Evolutionary conservation across 768 basidiomycete genomes (phyloP).

Genomic region (Tremella yokohamensis): DNA sequence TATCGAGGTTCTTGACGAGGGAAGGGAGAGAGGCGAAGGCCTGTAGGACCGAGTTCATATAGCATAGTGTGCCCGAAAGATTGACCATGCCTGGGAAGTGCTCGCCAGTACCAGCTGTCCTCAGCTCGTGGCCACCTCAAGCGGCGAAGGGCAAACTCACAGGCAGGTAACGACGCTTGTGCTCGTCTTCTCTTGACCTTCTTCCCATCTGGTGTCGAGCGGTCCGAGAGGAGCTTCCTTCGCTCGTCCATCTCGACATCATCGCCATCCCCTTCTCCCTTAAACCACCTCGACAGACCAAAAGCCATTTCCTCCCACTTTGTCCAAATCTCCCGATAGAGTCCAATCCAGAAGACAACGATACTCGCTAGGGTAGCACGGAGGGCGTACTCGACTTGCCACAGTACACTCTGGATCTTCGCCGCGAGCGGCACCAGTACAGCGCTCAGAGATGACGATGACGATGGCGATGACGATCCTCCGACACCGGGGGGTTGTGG

Average conservation of each 20-base stretch:
- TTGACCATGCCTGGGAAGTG: slow-evolving; percentile 87
- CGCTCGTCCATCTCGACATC: slow-evolving; percentile 10
- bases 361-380: too few species aligned
- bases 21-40: slow-evolving; percentile 83
- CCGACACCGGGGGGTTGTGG: too few species aligned
- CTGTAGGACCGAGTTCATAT: slow-evolving; percentile 96
- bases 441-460: too few species aligned
- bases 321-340: not conserved
- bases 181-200: slow-evolving; percentile 10
- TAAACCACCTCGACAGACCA: slow-evolving; percentile 1
- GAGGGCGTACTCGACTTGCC: too few species aligned
- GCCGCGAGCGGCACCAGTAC: too few species aligned
- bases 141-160: not conserved
- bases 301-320: slow-evolving; percentile 5
- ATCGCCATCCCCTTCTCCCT: not conserved
- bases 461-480: too few species aligned
- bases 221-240: slow-evolving; percentile 2
- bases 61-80: slow-evolving; percentile 92
- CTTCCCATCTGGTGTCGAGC: slow-evolving; percentile 29
- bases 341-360: not conserved
- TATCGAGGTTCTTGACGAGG: slow-evolving; percentile 73
- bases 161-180: not conserved
- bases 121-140: not conserved
- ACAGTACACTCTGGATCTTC: too few species aligned
- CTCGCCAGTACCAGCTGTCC: slow-evolving; percentile 6